Evolutionary conservation across 2,329 filamentous ascomycete genomes (phyloP).

Genomic region (Penicillium expansum): DNA sequence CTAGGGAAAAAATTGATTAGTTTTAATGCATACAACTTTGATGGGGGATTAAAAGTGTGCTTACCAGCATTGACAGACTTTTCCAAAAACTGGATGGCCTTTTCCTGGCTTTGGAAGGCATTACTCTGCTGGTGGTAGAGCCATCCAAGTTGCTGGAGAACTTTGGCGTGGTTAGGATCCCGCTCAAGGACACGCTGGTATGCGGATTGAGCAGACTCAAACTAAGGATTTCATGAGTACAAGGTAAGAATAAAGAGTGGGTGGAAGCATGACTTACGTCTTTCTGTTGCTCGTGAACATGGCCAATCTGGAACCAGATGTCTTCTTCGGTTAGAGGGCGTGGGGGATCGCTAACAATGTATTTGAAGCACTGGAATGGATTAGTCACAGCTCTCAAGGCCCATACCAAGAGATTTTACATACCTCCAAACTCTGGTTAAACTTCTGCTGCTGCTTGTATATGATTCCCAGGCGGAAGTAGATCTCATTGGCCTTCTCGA

Average conservation of each 20-base stretch:
- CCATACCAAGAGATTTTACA: constrained; percentile 25
- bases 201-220: constrained; percentile 86
- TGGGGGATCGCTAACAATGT: constrained; percentile 90
- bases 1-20: constrained; percentile 45
- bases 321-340: constrained; percentile 93
- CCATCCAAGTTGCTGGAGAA: constrained; percentile 96
- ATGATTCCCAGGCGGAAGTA: constrained; percentile 99
- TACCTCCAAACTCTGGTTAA: constrained; percentile 86
- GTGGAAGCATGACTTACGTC: constrained; percentile 63
- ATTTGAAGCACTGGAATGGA: constrained; percentile 80
- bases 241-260: not conserved
- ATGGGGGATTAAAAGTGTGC: constrained; percentile 27
- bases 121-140: constrained; percentile 94
- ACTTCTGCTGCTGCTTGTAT: constrained; percentile 98
- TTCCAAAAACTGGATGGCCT: constrained; percentile 94
- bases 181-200: constrained; percentile 92
- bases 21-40: not conserved
- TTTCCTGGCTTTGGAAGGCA: constrained; percentile 87
- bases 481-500: constrained; percentile 98
- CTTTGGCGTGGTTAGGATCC: constrained; percentile 95
- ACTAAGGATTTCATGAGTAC: constrained; percentile 57
- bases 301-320: constrained; percentile 99
- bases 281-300: constrained; percentile 98
- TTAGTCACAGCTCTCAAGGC: constrained; percentile 8
- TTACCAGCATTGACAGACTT: constrained; percentile 90